Conservation (phyloP, 352 stramenopile species). For the Phytophthora lateralis region DNA sequence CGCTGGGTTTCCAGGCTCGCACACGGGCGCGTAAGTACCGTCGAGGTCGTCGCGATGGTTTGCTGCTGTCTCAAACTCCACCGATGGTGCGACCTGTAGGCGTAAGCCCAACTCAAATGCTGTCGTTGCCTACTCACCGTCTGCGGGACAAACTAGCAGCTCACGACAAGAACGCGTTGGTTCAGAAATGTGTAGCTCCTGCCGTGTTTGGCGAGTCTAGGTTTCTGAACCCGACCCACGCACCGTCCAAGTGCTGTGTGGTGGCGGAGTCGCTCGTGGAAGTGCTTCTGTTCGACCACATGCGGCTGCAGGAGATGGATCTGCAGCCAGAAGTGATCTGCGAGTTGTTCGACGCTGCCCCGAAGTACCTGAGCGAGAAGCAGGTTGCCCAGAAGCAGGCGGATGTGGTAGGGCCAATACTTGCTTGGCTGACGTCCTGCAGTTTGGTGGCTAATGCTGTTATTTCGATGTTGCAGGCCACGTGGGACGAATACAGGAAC, state of each 20-base stretch:
- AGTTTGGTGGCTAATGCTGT: constrained; percentile 1
- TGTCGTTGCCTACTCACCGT: constrained; percentile 21
- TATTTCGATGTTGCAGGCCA: constrained; percentile 39
- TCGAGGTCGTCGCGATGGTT: constrained; percentile 52
- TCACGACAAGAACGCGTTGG: constrained; percentile 49
- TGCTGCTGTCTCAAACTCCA: constrained; percentile 33
- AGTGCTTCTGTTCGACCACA: constrained; percentile 71
- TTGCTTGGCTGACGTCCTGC: neutral
- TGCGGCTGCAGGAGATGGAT: constrained; percentile 81
- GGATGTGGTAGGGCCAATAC: constrained; percentile 26
- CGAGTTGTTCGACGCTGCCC: constrained; percentile 53
- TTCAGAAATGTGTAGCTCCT: constrained; percentile 51
- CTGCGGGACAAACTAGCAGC: constrained; percentile 34
- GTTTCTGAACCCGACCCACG: constrained; percentile 56
- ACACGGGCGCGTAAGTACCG: constrained; percentile 56
- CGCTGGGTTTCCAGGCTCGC: constrained; percentile 58
- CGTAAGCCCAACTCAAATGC: neutral
- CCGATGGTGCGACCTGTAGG: constrained; percentile 1
- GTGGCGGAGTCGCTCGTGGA: constrained; percentile 74
- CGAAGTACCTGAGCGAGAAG: constrained; percentile 66
- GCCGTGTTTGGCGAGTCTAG: constrained; percentile 69
- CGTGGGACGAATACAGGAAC: constrained; percentile 75
- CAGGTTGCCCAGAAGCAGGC: constrained; percentile 53
- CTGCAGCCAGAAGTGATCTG: constrained; percentile 58
- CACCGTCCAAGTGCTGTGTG: constrained; percentile 63